Evolutionary conservation across 306 rosid species (phyloP).

Genomic region (Vigna trinervia): DNA sequence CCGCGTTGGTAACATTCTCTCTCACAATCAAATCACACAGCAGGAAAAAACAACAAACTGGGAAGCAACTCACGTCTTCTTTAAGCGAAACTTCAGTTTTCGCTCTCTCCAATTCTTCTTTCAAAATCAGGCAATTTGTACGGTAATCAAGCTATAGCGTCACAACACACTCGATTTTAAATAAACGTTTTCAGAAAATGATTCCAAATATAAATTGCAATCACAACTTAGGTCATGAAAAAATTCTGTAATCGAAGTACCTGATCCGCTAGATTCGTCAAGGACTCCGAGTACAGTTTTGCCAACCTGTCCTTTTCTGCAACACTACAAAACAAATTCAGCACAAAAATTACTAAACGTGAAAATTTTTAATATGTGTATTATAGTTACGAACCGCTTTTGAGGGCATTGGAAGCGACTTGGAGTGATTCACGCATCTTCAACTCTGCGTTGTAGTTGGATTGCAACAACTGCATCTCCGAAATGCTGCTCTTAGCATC

Average conservation of each 20-base stretch:
- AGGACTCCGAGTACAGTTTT: constrained; percentile 57
- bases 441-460: constrained; percentile 52
- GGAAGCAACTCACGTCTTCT: constrained; percentile 55
- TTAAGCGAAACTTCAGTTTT: constrained; percentile 48
- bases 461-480: constrained; percentile 60
- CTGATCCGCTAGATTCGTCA: constrained; percentile 67
- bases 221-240: background rate
- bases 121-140: constrained; percentile 57
- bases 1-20: background rate
- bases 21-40: constrained; percentile 22
- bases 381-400: constrained; percentile 45
- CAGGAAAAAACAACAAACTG: background rate
- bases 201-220: background rate
- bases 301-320: constrained; percentile 69
- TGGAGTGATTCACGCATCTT: constrained; percentile 70
- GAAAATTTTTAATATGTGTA: background rate
- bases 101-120: constrained; percentile 59
- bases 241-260: constrained; percentile 27
- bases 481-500: constrained; percentile 58
- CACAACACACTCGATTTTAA: constrained; percentile 3
- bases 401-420: constrained; percentile 53
- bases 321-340: constrained; percentile 23
- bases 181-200: background rate
- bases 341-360: background rate
- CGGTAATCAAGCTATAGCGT: constrained; percentile 64